Evolutionary conservation across 306 rosid genomes (phyloP), one percentile per base, ranked within the genome.

Genomic region (Acacia crassicarpa): DNA sequence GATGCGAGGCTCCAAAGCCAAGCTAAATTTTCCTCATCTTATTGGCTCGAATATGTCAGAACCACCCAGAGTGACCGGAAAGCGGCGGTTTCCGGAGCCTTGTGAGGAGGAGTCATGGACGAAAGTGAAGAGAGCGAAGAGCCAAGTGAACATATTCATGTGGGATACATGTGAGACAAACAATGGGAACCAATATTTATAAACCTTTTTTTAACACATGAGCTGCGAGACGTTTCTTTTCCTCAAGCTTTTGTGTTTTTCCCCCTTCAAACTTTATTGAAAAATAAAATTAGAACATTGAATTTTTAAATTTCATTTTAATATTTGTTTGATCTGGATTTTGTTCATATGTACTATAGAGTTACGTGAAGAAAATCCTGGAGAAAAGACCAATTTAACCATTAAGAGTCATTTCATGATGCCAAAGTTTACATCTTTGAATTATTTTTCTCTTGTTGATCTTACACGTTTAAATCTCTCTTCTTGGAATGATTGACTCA

Each of bases 1-100:
- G 13, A 89, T 91, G 82, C 91, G 85, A 4, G 92, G 92, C 78
- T 76, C 89, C 0, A 67, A 86, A 85, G 92, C 92, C 0, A 89
- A 89, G 76, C 77, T 91, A 13, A 90, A 90, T 80, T 90, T 90
- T 22, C 94, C 94, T 23, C 89, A 88, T n/a, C 71, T 88, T 40
- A 83, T 85, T 2, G 89, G 82, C 14, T 81, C 85, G 0, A 25
- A 74, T 3, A 23, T 0, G 43, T 1, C 1, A 61, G 72, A 67
- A 54, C 82, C 81, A 0, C 32, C 12, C 15, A 75, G 71, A 5
- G 54, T 62, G 6, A 74, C 53, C 0, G 56, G 45, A 0, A 80
- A 83, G 67, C 78, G 85, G 14, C 46, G 82, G 9, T 75, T n/a
- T 1, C 20, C 20, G 2, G 67, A 85, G 79, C 6, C n/a, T 51